phyloP scores from a whole-genome alignment of 2,329 filamentous ascomycete genomes.

The Cytospora mali region DNA sequence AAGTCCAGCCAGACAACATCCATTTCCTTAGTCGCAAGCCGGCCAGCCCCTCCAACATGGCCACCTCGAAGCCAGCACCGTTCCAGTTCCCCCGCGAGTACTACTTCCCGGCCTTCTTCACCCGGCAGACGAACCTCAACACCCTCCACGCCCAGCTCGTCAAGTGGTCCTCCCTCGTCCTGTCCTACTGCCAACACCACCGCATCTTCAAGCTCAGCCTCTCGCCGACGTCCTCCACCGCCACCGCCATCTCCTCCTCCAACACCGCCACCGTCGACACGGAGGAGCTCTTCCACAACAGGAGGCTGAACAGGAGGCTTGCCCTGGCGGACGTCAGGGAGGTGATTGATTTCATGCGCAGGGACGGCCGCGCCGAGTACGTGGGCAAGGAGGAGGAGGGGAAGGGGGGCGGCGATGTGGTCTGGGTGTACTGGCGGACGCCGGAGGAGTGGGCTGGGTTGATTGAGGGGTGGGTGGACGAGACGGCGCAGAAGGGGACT shows the following conservation, averaged over 20 bases:
- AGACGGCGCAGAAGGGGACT: slow-evolving; percentile 82
- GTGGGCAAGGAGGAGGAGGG: slow-evolving; percentile 42
- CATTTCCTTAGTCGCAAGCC: background rate
- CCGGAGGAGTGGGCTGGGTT: slow-evolving; percentile 87
- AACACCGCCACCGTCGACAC: slow-evolving; percentile 43
- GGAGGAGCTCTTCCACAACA: slow-evolving; percentile 60
- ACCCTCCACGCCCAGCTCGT: slow-evolving; percentile 75
- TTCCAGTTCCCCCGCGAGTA: slow-evolving; percentile 67
- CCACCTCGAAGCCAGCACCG: slow-evolving; percentile 25
- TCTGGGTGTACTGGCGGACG: slow-evolving; percentile 82
- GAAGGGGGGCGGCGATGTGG: slow-evolving; percentile 49
- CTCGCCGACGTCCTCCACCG: slow-evolving; percentile 46
- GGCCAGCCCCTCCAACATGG: background rate
- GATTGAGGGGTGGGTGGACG: slow-evolving; percentile 80
- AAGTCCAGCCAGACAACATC: background rate
- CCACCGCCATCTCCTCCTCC: slow-evolving; percentile 51
- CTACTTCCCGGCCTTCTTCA: slow-evolving; percentile 85
- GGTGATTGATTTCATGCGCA: slow-evolving; percentile 61
- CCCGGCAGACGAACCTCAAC: slow-evolving; percentile 72
- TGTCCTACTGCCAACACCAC: slow-evolving; percentile 79
- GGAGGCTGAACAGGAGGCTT: slow-evolving; percentile 54
- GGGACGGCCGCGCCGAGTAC: slow-evolving; percentile 68
- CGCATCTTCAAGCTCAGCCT: slow-evolving; percentile 76
- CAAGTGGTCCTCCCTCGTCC: slow-evolving; percentile 87
- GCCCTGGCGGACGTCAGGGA: slow-evolving; percentile 55